Conservation (phyloP, 306 rosid species). For the Dicorynia guianensis region DNA sequence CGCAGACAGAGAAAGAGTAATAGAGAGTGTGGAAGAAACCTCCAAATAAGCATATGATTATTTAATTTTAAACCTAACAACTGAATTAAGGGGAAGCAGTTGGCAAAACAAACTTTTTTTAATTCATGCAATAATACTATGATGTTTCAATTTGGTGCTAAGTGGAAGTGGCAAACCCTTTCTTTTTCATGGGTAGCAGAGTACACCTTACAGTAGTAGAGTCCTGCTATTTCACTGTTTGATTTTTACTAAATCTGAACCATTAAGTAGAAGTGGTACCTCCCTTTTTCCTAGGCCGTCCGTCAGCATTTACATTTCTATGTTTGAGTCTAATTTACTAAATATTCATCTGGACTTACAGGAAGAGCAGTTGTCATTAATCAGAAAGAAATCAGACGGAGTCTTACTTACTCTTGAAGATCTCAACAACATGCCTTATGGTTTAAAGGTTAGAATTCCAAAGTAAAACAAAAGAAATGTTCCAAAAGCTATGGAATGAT, state of each 20-base stretch:
- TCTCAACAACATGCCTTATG: slow-evolving; percentile 63
- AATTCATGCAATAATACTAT: neutral
- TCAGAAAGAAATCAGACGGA: slow-evolving; percentile 59
- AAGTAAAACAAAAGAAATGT: neutral
- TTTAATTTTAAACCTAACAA: neutral
- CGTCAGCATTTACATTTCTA: neutral
- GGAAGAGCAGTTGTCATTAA: slow-evolving; percentile 71
- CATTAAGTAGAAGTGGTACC: too few relatives aligned
- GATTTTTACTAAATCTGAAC: too few relatives aligned
- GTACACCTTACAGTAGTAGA: too few relatives aligned
- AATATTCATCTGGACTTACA: slow-evolving; percentile 39
- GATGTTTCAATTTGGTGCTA: slow-evolving; percentile 3
- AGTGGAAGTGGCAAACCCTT: neutral
- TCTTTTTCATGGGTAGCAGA: neutral
- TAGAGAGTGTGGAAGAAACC: neutral
- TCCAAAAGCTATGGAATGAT: slow-evolving; percentile 26
- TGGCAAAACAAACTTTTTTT: neutral
- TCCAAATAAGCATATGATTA: too few relatives aligned
- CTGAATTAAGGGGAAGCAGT: neutral
- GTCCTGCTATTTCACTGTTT: neutral
- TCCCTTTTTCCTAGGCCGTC: too few relatives aligned
- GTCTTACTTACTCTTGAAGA: slow-evolving; percentile 62
- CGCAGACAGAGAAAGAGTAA: slow-evolving; percentile 10
- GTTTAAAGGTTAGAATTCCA: slow-evolving; percentile 57
- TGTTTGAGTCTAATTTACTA: neutral